phyloP scores from a whole-genome alignment of 495 filamentous ascomycete genomes.

The Daldinia bambusicola region DNA sequence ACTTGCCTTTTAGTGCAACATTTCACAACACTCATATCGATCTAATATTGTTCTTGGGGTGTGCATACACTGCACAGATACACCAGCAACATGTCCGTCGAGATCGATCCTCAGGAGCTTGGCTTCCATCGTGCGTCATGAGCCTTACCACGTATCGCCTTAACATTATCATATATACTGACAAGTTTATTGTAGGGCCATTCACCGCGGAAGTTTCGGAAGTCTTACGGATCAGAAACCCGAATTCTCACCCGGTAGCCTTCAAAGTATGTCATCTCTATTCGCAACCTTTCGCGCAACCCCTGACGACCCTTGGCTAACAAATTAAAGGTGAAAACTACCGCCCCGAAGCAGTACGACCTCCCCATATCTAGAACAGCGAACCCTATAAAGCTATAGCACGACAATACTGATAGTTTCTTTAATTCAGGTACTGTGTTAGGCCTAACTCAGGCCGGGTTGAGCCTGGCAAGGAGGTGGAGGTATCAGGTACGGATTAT shows the following conservation, averaged over 20 bases:
- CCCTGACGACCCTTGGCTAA: slow-evolving; percentile 25
- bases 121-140: slow-evolving; percentile 84
- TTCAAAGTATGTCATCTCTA: slow-evolving; percentile 80
- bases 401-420: slow-evolving; percentile 22
- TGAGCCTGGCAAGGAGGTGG: slow-evolving; percentile 84
- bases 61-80: slow-evolving; percentile 10
- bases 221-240: slow-evolving; percentile 81
- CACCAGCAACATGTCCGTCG: slow-evolving; percentile 81
- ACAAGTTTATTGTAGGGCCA: slow-evolving; percentile 70
- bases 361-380: slow-evolving; percentile 13
- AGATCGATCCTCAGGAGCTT: slow-evolving; percentile 90
- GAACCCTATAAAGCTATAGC: slow-evolving; percentile 34
- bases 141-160: slow-evolving; percentile 1
- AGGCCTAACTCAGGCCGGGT: slow-evolving; percentile 97
- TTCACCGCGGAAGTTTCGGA: slow-evolving; percentile 93
- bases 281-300: slow-evolving; percentile 4
- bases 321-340: slow-evolving; percentile 88
- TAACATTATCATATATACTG: slow-evolving; percentile 17
- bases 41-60: slow-evolving; percentile 1
- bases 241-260: slow-evolving; percentile 79
- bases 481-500: slow-evolving; percentile 82
- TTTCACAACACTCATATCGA: slow-evolving; percentile 9
- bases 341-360: slow-evolving; percentile 96
- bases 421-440: slow-evolving; percentile 83
- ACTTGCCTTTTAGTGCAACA: slow-evolving; percentile 9